Base-by-base conservation (phyloP, 73 alveolate species). In the Paramecium primaurelia region DNA sequence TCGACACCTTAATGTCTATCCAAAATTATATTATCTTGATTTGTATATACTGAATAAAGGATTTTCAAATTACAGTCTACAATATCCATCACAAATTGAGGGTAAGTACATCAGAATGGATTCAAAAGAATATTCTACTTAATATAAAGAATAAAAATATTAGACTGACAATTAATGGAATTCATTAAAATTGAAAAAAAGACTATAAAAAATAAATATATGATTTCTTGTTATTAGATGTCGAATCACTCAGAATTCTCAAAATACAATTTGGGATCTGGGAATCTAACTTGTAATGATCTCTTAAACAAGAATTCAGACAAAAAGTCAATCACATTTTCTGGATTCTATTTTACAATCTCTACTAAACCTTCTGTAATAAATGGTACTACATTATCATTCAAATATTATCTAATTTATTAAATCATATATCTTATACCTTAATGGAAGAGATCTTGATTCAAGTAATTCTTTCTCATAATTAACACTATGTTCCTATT, bases 391-490 rank as follows among this genome's bases (percentile, higher is more conserved):
- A 80, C 91, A 80, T 80, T 80, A 45, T 80, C 91, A 47, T 44
- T 80, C 30, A 80, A 47, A 80, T 80, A 80, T 80, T 80, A 80
- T 80, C 91, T 80, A 40, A 3, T 38, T 0, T 10, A 0, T 25
- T 2, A 26, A 20, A 9, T n/a, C 0, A 0, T 7, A 25, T 8
- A 0, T 42, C n/a, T 34, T 0, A 25, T 71, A 89, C 94, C 94
- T 77, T 45, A 89, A 89, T 22, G 94, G 88, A 4, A 71, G 51
- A 71, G 92, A 71, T 49, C 84, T 69, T 45, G 86, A 59, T 11
- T 89, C 94, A 44, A 89, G 77, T 71, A 71, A 32, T 47, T 89
- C 94, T 37, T 68, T 89, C 40, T 89, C 94, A 58, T 89, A 89
- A 71, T 89, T 89, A 42, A 47, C 88, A 28, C 69, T 45, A 71